A percentile compares a stretch with the other conserved stretches of the same genome.
Conservation (phyloP, 257 asterid species). For the Lycium barbarum region DNA sequence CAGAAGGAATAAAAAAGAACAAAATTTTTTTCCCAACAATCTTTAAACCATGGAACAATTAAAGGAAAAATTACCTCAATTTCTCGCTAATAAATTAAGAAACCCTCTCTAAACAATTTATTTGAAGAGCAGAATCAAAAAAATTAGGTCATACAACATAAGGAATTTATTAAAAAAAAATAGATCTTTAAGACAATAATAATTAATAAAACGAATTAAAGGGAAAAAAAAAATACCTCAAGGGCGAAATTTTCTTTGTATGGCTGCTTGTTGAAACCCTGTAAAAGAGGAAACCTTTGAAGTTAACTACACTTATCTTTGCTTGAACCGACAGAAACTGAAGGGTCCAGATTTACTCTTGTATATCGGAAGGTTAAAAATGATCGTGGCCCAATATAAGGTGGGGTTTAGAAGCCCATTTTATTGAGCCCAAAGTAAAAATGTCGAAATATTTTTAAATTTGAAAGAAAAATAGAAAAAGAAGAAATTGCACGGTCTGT, state of each 20-base stretch:
- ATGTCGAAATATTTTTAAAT: not conserved
- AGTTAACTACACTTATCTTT: not conserved
- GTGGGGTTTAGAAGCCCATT: not conserved
- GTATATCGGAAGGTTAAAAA: not conserved
- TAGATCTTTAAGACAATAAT: too few species aligned
- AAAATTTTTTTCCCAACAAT: too few species aligned
- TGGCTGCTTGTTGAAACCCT: conserved; percentile 24
- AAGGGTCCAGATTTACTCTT: not conserved
- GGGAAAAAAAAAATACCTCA: not conserved
- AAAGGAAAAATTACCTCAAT: too few species aligned
- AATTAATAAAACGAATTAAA: not conserved
- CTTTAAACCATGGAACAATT: too few species aligned
- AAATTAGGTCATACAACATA: too few species aligned
- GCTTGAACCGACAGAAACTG: not conserved
- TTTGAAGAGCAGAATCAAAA: too few species aligned
- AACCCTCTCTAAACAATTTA: too few species aligned
- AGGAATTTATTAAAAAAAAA: too few species aligned
- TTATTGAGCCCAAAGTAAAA: not conserved
- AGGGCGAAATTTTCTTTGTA: not conserved
- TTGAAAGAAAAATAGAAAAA: too few species aligned
- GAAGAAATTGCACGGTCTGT: too few species aligned
- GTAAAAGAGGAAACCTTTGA: not conserved
- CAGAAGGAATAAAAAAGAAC: too few species aligned
- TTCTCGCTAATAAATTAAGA: too few species aligned
- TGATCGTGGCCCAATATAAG: not conserved